Percentiles rank a stretch among this genome's conserved stretches.
These are phyloP conservation scores for Apiotrichum gracile DNA, from an alignment of 1,284 basidiomycete species.

Conservation along the genomic window DNA sequence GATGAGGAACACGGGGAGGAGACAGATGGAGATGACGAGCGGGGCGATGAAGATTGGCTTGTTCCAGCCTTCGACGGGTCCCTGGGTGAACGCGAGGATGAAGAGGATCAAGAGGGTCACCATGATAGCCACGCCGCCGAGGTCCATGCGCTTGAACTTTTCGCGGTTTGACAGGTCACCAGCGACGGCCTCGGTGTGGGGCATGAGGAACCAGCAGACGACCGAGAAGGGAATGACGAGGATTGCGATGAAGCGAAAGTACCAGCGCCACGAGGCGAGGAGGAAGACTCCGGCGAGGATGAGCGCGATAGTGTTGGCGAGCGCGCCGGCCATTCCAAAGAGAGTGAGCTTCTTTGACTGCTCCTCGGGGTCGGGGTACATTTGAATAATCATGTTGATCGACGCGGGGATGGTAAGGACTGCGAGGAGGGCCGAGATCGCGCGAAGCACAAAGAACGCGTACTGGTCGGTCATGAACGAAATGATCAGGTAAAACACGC, in stretches of 20 bases:
- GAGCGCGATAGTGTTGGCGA: constrained; percentile 27
- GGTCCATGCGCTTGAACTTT: constrained; percentile 45
- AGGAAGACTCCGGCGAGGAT: constrained; percentile 43
- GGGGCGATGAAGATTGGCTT: constrained; percentile 43
- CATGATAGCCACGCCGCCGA: constrained; percentile 37
- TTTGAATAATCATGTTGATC: constrained; percentile 44
- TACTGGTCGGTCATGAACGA: constrained; percentile 42
- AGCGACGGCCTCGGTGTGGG: constrained; percentile 38
- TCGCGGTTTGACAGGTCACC: constrained; percentile 30
- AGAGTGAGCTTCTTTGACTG: constrained; percentile 41
- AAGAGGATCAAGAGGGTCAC: constrained; percentile 37
- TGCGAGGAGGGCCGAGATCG: constrained; percentile 37
- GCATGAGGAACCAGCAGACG: constrained; percentile 37
- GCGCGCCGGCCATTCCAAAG: constrained; percentile 40
- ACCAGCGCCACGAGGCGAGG: constrained; percentile 42
- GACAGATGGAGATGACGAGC: constrained; percentile 24
- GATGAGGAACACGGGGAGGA: constrained; percentile 18
- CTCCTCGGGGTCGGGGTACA: constrained; percentile 37
- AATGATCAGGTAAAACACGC: constrained; percentile 41
- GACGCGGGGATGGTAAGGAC: constrained; percentile 41
- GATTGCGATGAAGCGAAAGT: constrained; percentile 40
- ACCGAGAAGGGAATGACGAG: constrained; percentile 34
- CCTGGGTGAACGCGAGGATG: constrained; percentile 45
- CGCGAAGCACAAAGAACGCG: constrained; percentile 43
- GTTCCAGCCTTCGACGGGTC: constrained; percentile 33